Base-by-base conservation (phyloP, 805 yeast species). In the Saccharomycopsis fodiens region DNA sequence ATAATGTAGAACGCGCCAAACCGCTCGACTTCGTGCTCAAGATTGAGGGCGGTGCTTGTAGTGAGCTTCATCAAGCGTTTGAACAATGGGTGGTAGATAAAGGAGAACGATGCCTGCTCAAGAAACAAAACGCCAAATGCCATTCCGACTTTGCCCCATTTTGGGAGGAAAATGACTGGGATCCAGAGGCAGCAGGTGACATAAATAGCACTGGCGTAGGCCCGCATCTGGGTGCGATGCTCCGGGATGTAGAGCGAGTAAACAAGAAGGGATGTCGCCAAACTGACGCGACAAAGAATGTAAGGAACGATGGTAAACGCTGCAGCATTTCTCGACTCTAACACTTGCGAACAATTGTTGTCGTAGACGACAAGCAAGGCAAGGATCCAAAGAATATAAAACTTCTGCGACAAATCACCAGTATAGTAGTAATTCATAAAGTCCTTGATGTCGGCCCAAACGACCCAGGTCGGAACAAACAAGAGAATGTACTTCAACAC, bases 1-100 rank as follows among this genome's bases (percentile, higher is more conserved):
- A 80, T 78, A 52, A 78, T 70, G 44, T 67, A 78, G 55, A 79
- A 79, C 0, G 79, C 75, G 2, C 73, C 68, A 54, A 66, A 68
- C 45, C 85, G 58, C 55, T 80, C 85, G 22, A 76, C 80, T 55
- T 78, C 83, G 55, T 79, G 85, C 52, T 78, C 84, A 46, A 80
- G 75, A 55, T 77, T 78, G 49, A 78, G 57, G 1, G 85, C 85
- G 0, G 85, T 76, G 8, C 81, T 69, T 45, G 67, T 69, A 12
- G 64, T 66, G 43, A 73, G 56, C 8, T 65, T 59, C 16, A 58
- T n/a, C 29, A 56, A 65, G 22, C 40, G 43, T 54, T 76, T 76
- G 46, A 66, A 60, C 56, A 57, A 51, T 2, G 83, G 82, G 50
- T 72, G 78, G 52, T 66, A 73, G 27, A 67, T 54, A 1, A 66